These are phyloP conservation scores for Medicago truncatula DNA, from an alignment of 306 rosid genomes.

Conservation along the genomic window DNA sequence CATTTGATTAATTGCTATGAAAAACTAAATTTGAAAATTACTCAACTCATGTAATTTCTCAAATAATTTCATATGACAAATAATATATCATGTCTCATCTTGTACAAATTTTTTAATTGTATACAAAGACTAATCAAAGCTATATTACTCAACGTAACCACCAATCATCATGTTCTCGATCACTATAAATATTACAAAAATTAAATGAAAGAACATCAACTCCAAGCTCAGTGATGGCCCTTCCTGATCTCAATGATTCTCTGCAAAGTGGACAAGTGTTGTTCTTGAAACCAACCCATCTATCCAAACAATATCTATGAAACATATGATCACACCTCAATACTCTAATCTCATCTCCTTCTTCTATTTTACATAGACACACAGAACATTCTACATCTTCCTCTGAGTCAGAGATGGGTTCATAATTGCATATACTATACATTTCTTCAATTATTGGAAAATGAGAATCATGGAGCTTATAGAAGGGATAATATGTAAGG, in stretches of 20 bases:
- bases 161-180: constrained; percentile 41
- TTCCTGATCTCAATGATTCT: background rate
- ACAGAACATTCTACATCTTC: constrained; percentile 50
- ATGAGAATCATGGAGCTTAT: background rate
- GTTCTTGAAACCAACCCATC: constrained; percentile 41
- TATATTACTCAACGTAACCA: constrained; percentile 50
- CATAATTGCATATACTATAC: background rate
- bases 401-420: background rate
- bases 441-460: background rate
- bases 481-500: constrained; percentile 46
- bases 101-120: background rate
- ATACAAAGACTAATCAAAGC: background rate
- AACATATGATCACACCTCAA: constrained; percentile 52
- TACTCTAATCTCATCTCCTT: constrained; percentile 30
- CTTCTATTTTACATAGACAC: constrained; percentile 47
- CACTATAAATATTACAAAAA: constrained; percentile 24
- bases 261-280: constrained; percentile 51
- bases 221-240: background rate
- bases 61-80: background rate
- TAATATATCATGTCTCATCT: background rate
- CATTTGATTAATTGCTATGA: too few relatives aligned
- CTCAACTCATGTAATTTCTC: too few relatives aligned
- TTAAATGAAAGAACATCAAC: constrained; percentile 39
- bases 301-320: constrained; percentile 54
- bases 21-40: too few relatives aligned